Conservation (phyloP, 1,139 yeast genomes). For the Magnusiomyces paraingens region DNA sequence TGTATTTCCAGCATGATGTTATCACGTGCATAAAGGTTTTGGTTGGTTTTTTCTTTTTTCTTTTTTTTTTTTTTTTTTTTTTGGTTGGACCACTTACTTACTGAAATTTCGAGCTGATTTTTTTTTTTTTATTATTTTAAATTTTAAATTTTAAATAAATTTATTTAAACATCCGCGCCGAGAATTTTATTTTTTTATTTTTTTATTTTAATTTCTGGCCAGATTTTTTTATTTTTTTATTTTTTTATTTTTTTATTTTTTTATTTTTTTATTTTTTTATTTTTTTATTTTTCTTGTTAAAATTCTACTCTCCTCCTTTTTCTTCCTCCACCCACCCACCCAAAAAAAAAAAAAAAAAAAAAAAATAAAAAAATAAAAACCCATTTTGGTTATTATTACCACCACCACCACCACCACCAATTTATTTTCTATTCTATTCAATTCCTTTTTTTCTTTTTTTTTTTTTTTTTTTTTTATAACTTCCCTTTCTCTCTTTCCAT, state of each 20-base stretch:
- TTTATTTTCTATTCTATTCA: constrained; percentile 1
- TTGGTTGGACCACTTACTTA: too few relatives aligned
- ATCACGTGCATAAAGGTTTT: background rate
- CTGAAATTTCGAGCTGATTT: background rate
- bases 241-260: too few relatives aligned
- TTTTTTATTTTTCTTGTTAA: too few relatives aligned
- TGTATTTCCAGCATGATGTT: background rate
- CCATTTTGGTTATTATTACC: too few relatives aligned
- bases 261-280: too few relatives aligned
- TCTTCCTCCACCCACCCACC: background rate
- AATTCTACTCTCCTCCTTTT: too few relatives aligned
- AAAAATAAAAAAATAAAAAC: background rate
- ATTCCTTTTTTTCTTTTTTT: constrained; percentile 1
- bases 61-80: background rate
- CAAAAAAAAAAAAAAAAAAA: background rate
- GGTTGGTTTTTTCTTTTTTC: background rate
- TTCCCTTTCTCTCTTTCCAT: background rate
- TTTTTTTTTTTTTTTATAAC: background rate
- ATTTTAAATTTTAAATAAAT: background rate
- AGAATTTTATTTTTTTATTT: constrained; percentile 1
- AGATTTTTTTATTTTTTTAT: constrained; percentile 4
- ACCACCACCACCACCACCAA: background rate
- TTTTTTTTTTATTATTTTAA: background rate
- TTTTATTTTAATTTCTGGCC: background rate
- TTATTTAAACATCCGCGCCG: constrained; percentile 5